A percentile compares a stretch with the other conserved stretches of the same genome.
phyloP scores from a whole-genome alignment of 257 asterid species.

The Solanum pimpinellifolium region DNA sequence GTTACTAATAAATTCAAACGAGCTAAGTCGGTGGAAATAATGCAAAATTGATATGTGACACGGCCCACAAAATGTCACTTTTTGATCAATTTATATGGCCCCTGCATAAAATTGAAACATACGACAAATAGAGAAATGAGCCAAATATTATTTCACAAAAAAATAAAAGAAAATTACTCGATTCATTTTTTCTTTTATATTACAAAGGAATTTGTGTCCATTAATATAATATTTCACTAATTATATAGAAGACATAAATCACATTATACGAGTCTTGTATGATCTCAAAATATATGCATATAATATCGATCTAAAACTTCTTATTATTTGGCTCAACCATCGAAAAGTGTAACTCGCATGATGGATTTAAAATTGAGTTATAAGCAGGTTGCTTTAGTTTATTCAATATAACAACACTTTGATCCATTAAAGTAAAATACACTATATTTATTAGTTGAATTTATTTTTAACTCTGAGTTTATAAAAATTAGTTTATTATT shows the following conservation, averaged over 20 bases:
- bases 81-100: neutral
- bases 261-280: neutral
- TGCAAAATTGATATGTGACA: neutral
- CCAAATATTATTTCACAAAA: neutral
- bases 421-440: neutral
- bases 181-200: neutral
- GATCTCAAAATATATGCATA: neutral
- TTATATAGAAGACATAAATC: neutral
- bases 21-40: neutral
- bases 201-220: neutral
- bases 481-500: neutral
- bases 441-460: neutral
- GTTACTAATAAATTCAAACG: neutral
- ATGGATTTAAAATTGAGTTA: neutral
- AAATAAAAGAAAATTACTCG: neutral
- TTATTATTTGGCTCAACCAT: neutral
- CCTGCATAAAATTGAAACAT: neutral
- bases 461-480: neutral
- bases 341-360: neutral
- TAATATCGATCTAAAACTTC: fast-evolving
- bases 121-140: neutral
- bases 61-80: neutral
- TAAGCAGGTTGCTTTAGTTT: neutral
- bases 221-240: neutral
- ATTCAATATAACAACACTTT: neutral